A percentile compares a stretch with the other conserved stretches of the same genome.
Evolutionary conservation across 1,284 basidiomycete genomes (phyloP).

Genomic region (Pascua guehoae): DNA sequence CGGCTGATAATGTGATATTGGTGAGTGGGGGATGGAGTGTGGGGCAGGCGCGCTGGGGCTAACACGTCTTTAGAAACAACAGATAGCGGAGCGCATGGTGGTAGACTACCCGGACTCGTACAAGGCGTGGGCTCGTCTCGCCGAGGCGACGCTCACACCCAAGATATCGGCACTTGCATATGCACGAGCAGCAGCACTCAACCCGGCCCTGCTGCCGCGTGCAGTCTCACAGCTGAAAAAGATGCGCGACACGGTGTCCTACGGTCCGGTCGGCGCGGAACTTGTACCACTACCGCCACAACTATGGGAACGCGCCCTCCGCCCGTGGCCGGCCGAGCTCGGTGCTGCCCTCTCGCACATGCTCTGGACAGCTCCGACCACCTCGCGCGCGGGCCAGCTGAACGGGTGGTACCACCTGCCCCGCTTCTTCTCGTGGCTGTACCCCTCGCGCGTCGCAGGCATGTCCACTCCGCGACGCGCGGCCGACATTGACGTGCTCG

Average conservation of each 20-base stretch:
- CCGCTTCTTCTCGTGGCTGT: slow-evolving; percentile 61
- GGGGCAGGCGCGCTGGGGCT: too few species aligned
- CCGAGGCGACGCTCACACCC: slow-evolving; percentile 47
- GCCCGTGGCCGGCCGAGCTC: slow-evolving; percentile 53
- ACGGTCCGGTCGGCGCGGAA: slow-evolving; percentile 54
- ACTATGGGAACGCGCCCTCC: slow-evolving; percentile 43
- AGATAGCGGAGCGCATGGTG: slow-evolving; percentile 47
- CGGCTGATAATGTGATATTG: background rate
- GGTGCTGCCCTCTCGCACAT: slow-evolving; percentile 23
- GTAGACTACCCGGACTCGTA: slow-evolving; percentile 45
- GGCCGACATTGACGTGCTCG: slow-evolving; percentile 55
- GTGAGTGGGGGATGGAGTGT: background rate
- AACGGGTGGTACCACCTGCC: slow-evolving; percentile 54
- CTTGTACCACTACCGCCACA: slow-evolving; percentile 36
- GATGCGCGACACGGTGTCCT: slow-evolving; percentile 42
- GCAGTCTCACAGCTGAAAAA: background rate
- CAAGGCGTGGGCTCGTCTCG: slow-evolving; percentile 57
- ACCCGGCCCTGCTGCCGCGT: slow-evolving; percentile 32
- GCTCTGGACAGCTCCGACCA: slow-evolving; percentile 15
- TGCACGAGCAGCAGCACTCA: slow-evolving; percentile 53
- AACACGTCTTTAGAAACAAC: background rate
- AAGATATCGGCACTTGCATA: slow-evolving; percentile 60
- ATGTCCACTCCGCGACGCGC: slow-evolving; percentile 59
- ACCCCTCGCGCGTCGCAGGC: slow-evolving; percentile 58
- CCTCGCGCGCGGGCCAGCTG: slow-evolving; percentile 12